A percentile compares a stretch with the other conserved stretches of the same genome.
These are phyloP conservation scores for Setaria italica DNA, from an alignment of 202 grass and related monocot species.

Conservation along the genomic window DNA sequence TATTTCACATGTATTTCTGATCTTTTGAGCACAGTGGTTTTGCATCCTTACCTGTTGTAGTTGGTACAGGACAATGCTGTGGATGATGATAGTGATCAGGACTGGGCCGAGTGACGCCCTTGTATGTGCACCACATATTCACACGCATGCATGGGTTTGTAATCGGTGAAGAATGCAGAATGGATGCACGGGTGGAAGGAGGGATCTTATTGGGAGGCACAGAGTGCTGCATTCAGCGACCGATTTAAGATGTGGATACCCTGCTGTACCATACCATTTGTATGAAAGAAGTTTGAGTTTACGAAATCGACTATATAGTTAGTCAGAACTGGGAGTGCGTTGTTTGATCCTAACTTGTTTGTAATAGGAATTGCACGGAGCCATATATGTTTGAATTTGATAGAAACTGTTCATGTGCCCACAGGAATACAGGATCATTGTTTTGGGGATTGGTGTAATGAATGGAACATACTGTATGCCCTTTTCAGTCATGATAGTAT, in stretches of 20 bases:
- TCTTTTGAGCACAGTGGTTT: neutral
- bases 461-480: too few species aligned
- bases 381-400: too few species aligned
- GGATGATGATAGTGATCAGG: slow-evolving; percentile 80
- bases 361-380: too few species aligned
- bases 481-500: too few species aligned
- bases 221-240: neutral
- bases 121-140: neutral
- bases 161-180: neutral
- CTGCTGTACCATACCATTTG: neutral
- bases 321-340: neutral
- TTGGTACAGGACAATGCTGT: slow-evolving; percentile 34
- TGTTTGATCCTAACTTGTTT: too few species aligned
- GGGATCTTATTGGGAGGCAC: neutral
- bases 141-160: neutral
- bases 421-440: too few species aligned
- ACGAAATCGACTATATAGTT: neutral
- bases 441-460: too few species aligned
- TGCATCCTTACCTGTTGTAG: slow-evolving; percentile 5
- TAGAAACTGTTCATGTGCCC: too few species aligned
- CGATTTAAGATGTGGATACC: neutral
- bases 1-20: neutral
- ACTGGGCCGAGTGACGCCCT: slow-evolving; percentile 60
- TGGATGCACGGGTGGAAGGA: neutral
- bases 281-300: neutral